phyloP scores from a whole-genome alignment of 2,329 filamentous ascomycete species.

The Cadophora malorum region DNA sequence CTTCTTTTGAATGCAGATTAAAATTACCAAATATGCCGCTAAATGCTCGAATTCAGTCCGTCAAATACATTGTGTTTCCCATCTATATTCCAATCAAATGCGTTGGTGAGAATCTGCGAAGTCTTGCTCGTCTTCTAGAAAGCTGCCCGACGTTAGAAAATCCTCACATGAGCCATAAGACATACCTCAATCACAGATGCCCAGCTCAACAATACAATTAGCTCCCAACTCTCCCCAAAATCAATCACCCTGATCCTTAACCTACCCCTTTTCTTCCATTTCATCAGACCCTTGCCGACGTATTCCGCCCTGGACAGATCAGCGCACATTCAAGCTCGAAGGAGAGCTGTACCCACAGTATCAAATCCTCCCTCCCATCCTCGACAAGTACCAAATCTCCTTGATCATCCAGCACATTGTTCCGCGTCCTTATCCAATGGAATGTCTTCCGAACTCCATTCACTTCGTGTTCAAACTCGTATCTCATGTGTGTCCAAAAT shows the following conservation, averaged over 20 bases:
- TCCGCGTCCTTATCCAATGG: slow-evolving; percentile 38
- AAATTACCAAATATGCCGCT: background rate
- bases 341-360: slow-evolving; percentile 19
- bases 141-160: slow-evolving; percentile 22
- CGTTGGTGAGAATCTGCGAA: slow-evolving; percentile 36
- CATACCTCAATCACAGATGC: slow-evolving; percentile 37
- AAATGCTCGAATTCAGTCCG: background rate
- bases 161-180: background rate
- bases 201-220: slow-evolving; percentile 38
- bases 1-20: background rate
- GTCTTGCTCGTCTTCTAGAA: slow-evolving; percentile 35
- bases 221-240: slow-evolving; percentile 36
- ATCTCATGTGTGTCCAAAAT: slow-evolving; percentile 41
- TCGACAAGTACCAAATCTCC: slow-evolving; percentile 39
- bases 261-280: slow-evolving; percentile 40
- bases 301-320: slow-evolving; percentile 31
- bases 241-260: slow-evolving; percentile 31
- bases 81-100: slow-evolving; percentile 34
- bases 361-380: slow-evolving; percentile 32
- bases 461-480: slow-evolving; percentile 34
- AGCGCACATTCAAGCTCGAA: background rate
- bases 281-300: slow-evolving; percentile 36
- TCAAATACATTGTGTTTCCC: background rate
- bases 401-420: slow-evolving; percentile 39
- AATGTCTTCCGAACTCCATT: slow-evolving; percentile 31